Evolutionary conservation across 2,329 filamentous ascomycete genomes (phyloP), one percentile per base, ranked within the genome.

Genomic region (Clonostachys chloroleuca): DNA sequence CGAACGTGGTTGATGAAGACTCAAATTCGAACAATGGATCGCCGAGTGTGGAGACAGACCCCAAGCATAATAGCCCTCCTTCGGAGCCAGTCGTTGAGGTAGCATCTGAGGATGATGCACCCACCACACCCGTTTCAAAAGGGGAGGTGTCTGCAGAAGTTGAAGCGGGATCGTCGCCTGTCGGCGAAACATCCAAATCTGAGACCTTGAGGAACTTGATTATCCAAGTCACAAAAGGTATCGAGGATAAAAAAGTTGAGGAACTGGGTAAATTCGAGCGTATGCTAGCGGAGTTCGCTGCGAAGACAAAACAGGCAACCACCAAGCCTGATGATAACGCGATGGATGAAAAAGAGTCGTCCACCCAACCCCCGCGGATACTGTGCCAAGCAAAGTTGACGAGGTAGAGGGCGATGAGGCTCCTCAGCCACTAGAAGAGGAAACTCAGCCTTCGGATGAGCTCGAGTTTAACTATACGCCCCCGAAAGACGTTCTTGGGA

Each of bases 401-500:
- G 40, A 24, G 30, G 17, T 34, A 40, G 34, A 40, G 42, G 16
- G 30, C 12, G 45, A 40, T 17, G 34, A 34, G 24, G 9, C 14
- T 16, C 33, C 16, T 37, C 14, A 20, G 37, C 17, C 24, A 30
- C 3, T 10, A 10, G 24, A 30, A 30, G 24, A 30, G 24, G 24
- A 3, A 30, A 30, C 24, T 30, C 24, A 9, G 24, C 24, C 24
- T 30, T 30, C 24, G 9, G 24, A 30, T 10, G 24, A 10, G 24
- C 24, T 30, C 8, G 24, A 30, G 24, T 30, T 30, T 14, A 34
- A 16, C 4, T 30, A 30, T 30, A 30, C 24, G 24, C 12, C 33
- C 45, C 2, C 8, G 48, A 33, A 36, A 41, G 67, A 75, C 4
- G 57, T 92, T 1, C 68, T 90, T 24, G 87, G 81, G 37, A 81